Base-by-base conservation (phyloP, 768 basidiomycete species). In the Chalciporus piperatus region DNA sequence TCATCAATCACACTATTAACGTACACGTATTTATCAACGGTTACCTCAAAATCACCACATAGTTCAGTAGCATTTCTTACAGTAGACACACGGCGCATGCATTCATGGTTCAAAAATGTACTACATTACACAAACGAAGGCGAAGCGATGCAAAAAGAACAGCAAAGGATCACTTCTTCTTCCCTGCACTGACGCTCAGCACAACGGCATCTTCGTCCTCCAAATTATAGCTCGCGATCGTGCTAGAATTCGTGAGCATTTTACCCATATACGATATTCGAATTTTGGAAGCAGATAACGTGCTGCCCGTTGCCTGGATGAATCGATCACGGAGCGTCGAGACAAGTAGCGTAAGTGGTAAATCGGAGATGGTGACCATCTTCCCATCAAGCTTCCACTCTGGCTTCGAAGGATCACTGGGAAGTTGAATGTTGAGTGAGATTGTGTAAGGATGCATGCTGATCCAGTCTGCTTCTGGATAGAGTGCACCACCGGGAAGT, bases 381-480 rank as follows among this genome's bases (percentile, higher is more conserved):
- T 76, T 78, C 0, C 94, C 95, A 62, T 96, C 84, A 48, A 97
- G 75, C 63, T 96, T 94, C 91, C 90, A 96, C 69, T 96, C 95
- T 0, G 94, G 87, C 66, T 90, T 93, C 30, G 85, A 82, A 1
- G 86, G 72, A 60, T 94, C 85, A 47, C 74, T 77, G 2, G 96
- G 94, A 57, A 99, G 75, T 65, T 95, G 92, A 3, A 98, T 76
- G 30, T 78, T 77, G 41, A 99, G 77, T 22, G 87, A 85, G 61
- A 98, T 91, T 12, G 96, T 89, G 59, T 95, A 87, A 28, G 93
- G 90, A 67, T 98, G 92, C 81, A 92, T 85, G 42, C 76, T 76
- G 58, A 92, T 83, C 94, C 94, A 98, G 67, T 95, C 91, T 47
- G 82, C 77, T 62, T 93, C 94, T 7, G 92, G 80, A 69, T 95